Evolutionary conservation across 306 rosid species (phyloP).

Genomic region (Acacia confusa): DNA sequence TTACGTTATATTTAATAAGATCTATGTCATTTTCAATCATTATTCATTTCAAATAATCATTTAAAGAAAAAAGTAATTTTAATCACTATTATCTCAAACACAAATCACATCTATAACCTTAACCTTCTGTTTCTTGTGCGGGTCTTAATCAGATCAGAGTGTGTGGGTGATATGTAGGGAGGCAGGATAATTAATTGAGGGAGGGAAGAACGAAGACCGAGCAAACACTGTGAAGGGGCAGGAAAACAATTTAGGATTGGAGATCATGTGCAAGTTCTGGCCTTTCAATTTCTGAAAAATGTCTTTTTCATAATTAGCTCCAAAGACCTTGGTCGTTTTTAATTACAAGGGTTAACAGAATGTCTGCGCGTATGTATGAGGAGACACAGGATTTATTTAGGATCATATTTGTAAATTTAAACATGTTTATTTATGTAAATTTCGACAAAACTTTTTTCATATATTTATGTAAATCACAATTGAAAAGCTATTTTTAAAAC

Average conservation of each 20-base stretch:
- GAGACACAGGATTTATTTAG: neutral
- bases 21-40: too few relatives aligned
- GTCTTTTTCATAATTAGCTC: neutral
- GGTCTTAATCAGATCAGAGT: neutral
- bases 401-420: too few relatives aligned
- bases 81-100: too few relatives aligned
- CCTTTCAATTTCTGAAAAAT: neutral
- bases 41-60: too few relatives aligned
- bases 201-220: neutral
- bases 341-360: neutral
- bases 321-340: neutral
- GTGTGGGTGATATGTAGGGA: neutral
- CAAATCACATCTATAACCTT: too few relatives aligned
- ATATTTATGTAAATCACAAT: too few relatives aligned
- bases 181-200: neutral
- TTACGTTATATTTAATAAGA: too few relatives aligned
- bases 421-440: too few relatives aligned
- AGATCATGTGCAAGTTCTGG: neutral
- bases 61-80: too few relatives aligned
- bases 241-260: neutral
- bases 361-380: neutral
- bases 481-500: too few relatives aligned
- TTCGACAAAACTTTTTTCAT: too few relatives aligned
- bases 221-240: neutral
- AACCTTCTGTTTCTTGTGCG: too few relatives aligned